phyloP scores from a whole-genome alignment of 2,329 filamentous ascomycete species.

The Talaromyces islandicus region DNA sequence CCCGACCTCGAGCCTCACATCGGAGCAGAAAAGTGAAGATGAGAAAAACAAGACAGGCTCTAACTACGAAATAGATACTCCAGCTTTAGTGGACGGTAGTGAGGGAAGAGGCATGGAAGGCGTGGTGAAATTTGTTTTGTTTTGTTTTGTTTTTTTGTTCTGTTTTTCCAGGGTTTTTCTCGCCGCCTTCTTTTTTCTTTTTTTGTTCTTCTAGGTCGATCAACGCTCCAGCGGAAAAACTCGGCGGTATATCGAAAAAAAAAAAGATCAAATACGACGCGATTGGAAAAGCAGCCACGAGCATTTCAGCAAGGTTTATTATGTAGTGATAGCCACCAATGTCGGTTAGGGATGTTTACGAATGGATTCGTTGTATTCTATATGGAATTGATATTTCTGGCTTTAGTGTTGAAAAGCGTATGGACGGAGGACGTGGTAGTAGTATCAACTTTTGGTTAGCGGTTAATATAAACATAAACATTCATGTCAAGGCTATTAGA shows the following conservation, averaged over 20 bases:
- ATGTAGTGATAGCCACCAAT: background rate
- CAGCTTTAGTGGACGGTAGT: constrained; percentile 34
- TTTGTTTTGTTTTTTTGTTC: constrained; percentile 13
- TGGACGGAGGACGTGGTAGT: background rate
- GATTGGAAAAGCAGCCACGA: background rate
- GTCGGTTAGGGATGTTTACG: background rate
- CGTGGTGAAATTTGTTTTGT: constrained; percentile 25
- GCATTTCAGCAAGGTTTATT: background rate
- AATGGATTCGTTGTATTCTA: background rate
- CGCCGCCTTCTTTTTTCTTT: background rate
- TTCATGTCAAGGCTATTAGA: background rate
- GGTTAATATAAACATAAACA: too few species aligned
- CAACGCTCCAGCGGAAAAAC: background rate
- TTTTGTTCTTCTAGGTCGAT: background rate
- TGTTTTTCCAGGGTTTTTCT: background rate
- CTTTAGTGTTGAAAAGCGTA: too few species aligned
- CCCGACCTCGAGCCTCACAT: constrained; percentile 9
- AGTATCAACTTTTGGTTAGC: background rate
- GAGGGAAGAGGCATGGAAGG: constrained; percentile 22
- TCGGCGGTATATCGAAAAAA: background rate
- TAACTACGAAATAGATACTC: constrained; percentile 26
- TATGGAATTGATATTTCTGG: too few species aligned
- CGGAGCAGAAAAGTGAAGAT: background rate
- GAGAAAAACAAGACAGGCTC: constrained; percentile 6
- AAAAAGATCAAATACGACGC: background rate